phyloP scores from a whole-genome alignment of 2,329 filamentous ascomycete species.

The Sporothrix pseudoabietina region DNA sequence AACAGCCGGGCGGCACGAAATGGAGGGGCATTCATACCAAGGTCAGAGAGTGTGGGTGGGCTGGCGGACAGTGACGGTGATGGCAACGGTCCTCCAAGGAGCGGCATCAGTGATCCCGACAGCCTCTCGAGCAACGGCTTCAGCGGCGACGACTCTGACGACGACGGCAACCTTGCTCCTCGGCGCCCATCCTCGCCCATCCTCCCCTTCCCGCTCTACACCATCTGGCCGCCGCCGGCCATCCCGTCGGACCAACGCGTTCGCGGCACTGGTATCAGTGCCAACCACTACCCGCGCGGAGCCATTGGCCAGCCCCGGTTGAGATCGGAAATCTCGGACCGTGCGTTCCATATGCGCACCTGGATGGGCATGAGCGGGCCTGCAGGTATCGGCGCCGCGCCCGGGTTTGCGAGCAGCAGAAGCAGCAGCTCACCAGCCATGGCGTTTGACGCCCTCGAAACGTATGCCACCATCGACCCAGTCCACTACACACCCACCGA shows the following conservation, averaged over 20 bases:
- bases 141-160: background rate
- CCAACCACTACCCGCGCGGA: constrained; percentile 38
- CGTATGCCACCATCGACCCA: constrained; percentile 71
- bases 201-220: constrained; percentile 48
- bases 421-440: background rate
- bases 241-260: constrained; percentile 66
- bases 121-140: background rate
- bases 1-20: background rate
- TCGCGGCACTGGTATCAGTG: constrained; percentile 40
- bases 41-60: background rate
- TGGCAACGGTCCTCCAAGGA: background rate
- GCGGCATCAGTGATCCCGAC: too few species aligned
- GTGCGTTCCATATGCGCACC: constrained; percentile 72
- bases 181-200: background rate
- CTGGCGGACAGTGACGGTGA: background rate
- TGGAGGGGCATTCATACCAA: background rate
- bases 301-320: constrained; percentile 46
- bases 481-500: constrained; percentile 76
- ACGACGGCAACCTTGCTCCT: background rate
- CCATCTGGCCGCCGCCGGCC: constrained; percentile 74
- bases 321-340: constrained; percentile 64
- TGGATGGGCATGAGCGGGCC: constrained; percentile 60
- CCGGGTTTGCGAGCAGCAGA: background rate
- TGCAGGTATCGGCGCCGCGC: background rate
- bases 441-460: constrained; percentile 55